phyloP scores from a whole-genome alignment of 352 stramenopile genomes.

The Pythium angustatum region DNA sequence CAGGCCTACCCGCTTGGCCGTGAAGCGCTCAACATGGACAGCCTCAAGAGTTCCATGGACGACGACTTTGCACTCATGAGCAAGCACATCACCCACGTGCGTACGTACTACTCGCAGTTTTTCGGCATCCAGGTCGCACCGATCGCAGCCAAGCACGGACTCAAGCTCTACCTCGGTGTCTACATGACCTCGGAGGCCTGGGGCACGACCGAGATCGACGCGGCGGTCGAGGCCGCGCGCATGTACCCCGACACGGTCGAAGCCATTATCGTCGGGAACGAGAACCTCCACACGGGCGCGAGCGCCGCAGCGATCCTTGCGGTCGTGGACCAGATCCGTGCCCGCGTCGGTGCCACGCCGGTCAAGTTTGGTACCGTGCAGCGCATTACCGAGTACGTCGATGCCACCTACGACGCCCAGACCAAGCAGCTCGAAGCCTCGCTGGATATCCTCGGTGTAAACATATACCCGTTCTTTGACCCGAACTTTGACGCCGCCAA shows the following conservation, averaged over 20 bases:
- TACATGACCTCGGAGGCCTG: constrained; percentile 36
- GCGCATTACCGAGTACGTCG: constrained; percentile 53
- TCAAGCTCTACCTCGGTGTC: constrained; percentile 35
- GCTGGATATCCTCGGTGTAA: constrained; percentile 57
- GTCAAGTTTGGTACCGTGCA: constrained; percentile 30
- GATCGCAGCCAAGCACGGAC: constrained; percentile 25
- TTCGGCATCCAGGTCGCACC: constrained; percentile 28
- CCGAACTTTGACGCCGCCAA: constrained; percentile 50
- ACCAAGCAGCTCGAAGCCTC: constrained; percentile 31
- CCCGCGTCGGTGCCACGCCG: constrained; percentile 17
- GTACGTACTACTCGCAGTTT: constrained; percentile 39
- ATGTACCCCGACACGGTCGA: constrained; percentile 28
- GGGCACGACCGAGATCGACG: constrained; percentile 25
- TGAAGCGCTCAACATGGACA: constrained; percentile 16
- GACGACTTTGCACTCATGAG: constrained; percentile 36
- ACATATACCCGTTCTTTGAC: constrained; percentile 65
- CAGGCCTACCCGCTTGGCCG: constrained; percentile 21
- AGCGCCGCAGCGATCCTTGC: constrained; percentile 34
- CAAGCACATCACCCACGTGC: constrained; percentile 29
- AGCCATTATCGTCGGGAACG: constrained; percentile 32
- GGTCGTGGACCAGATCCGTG: constrained; percentile 34
- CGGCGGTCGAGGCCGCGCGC: constrained; percentile 22
- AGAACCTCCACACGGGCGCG: constrained; percentile 31
- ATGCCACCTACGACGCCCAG: constrained; percentile 36
- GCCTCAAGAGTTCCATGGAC: constrained; percentile 23